phyloP scores from a whole-genome alignment of 768 basidiomycete species.

The Dacryopinax spathularia region DNA sequence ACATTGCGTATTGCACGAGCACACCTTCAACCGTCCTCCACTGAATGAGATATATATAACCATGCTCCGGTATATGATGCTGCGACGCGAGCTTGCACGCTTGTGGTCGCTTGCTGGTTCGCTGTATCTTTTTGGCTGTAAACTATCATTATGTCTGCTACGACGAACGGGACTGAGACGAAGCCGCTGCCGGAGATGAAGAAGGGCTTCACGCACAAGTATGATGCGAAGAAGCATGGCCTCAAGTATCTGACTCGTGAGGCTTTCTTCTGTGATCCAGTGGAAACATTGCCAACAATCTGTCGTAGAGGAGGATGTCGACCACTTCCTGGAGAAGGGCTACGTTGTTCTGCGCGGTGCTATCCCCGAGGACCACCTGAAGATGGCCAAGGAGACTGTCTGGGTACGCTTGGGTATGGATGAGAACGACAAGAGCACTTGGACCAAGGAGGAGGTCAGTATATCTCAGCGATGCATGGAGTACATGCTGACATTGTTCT shows the following conservation, averaged over 20 bases:
- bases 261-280: background rate
- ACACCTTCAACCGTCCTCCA: background rate
- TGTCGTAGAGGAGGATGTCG: background rate
- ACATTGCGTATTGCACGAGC: background rate
- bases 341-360: background rate
- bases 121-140: background rate
- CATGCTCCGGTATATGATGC: background rate
- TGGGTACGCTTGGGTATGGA: constrained; percentile 22
- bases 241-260: background rate
- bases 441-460: constrained; percentile 29
- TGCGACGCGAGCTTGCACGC: background rate
- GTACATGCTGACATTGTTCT: background rate
- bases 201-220: background rate
- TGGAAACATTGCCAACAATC: background rate
- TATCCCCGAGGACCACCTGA: background rate
- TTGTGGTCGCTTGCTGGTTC: background rate
- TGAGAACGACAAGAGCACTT: constrained; percentile 39
- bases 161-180: background rate
- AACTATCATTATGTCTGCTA: background rate
- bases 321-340: background rate
- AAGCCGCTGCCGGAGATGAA: background rate
- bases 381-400: background rate
- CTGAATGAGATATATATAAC: background rate
- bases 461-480: background rate
- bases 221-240: background rate